Conservation (phyloP, 306 rosid species). For the Prunus campanulata region DNA sequence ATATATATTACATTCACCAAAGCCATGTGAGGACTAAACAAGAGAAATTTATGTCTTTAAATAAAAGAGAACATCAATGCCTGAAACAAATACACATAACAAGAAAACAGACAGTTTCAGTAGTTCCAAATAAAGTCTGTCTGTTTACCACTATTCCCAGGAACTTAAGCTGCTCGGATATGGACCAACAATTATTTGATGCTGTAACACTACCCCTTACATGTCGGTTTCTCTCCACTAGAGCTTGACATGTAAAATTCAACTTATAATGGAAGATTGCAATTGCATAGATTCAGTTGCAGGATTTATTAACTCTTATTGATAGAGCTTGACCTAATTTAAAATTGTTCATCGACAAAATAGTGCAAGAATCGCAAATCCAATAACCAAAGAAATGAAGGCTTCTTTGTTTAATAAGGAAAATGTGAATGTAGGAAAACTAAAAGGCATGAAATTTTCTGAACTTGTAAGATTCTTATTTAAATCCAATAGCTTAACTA, state of each 20-base stretch:
- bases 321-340: no score
- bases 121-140: not conserved
- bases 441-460: not conserved
- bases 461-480: not conserved
- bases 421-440: not conserved
- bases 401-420: not conserved
- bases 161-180: not conserved
- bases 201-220: not conserved
- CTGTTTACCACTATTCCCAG: not conserved
- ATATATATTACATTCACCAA: conserved; percentile 12
- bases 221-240: not conserved
- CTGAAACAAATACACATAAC: not conserved
- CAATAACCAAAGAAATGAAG: no score
- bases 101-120: not conserved
- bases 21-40: not conserved
- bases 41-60: not conserved
- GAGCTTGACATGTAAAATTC: not conserved
- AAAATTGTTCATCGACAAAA: no score
- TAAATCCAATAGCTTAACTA: not conserved
- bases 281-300: no score
- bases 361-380: not conserved
- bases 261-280: not conserved
- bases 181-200: not conserved
- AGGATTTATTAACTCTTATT: no score
- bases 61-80: not conserved